These are phyloP conservation scores for Dissophora globulifera DNA, from an alignment of 192 early-diverging fungal genomes.

Conservation along the genomic window DNA sequence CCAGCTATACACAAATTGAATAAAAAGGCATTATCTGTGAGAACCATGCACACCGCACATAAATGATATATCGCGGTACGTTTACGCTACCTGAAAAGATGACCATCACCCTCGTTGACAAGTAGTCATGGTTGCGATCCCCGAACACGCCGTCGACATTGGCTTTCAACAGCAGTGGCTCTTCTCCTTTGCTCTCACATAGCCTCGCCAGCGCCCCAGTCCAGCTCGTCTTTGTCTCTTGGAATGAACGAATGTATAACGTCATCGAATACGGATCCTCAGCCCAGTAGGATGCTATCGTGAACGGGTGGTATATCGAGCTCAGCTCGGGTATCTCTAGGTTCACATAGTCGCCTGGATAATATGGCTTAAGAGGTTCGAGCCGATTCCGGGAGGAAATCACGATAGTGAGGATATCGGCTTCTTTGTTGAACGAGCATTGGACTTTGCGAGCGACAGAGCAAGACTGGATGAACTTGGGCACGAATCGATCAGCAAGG, in stretches of 20 bases:
- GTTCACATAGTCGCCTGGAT: constrained; percentile 46
- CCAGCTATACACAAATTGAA: constrained; percentile 12
- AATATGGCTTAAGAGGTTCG: constrained; percentile 41
- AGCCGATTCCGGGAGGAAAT: constrained; percentile 17
- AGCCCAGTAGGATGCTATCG: constrained; percentile 45
- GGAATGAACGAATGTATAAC: constrained; percentile 37
- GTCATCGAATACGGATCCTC: constrained; percentile 53
- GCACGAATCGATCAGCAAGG: constrained; percentile 42
- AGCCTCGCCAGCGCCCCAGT: constrained; percentile 26
- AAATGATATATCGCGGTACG: too few species aligned
- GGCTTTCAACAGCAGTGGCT: constrained; percentile 14
- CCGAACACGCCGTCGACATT: constrained; percentile 46
- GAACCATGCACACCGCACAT: too few species aligned
- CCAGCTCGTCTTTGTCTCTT: constrained; percentile 36
- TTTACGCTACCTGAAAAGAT: constrained; percentile 42
- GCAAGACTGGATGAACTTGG: constrained; percentile 34
- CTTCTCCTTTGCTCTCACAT: constrained; percentile 17
- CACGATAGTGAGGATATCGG: constrained; percentile 35
- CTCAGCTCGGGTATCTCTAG: constrained; percentile 38
- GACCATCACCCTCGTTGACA: constrained; percentile 20
- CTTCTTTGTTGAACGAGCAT: constrained; percentile 39
- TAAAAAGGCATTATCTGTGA: too few species aligned
- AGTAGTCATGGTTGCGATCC: constrained; percentile 40
- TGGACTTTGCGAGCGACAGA: constrained; percentile 18
- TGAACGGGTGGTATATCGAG: constrained; percentile 39